phyloP scores from a whole-genome alignment of 495 filamentous ascomycete species.

The Penicillium steckii region DNA sequence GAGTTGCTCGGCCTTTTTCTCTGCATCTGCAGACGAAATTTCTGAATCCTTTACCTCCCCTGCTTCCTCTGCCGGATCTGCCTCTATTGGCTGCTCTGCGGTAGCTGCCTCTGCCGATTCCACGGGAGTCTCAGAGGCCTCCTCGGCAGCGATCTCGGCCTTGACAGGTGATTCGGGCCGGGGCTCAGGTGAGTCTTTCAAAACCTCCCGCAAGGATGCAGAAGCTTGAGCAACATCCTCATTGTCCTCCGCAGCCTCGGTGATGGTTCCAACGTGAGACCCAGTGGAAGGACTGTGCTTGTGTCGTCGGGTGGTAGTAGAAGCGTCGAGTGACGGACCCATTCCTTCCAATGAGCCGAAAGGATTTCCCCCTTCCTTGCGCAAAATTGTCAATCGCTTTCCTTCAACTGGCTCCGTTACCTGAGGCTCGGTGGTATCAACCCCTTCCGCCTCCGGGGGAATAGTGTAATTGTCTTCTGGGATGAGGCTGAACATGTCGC shows the following conservation, averaged over 20 bases:
- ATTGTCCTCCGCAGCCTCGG: slow-evolving; percentile 69
- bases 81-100: neutral
- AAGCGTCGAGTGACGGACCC: slow-evolving; percentile 47
- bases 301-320: slow-evolving; percentile 70
- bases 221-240: slow-evolving; percentile 21
- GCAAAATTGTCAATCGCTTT: slow-evolving; percentile 47
- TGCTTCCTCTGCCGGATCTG: neutral
- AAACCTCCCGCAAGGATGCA: slow-evolving; percentile 14
- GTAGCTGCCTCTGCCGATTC: neutral
- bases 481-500: slow-evolving; percentile 83
- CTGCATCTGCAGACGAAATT: slow-evolving; percentile 2
- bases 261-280: slow-evolving; percentile 68
- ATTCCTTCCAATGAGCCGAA: slow-evolving; percentile 23
- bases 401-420: slow-evolving; percentile 30
- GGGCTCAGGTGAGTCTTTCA: slow-evolving; percentile 16
- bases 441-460: slow-evolving; percentile 86
- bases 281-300: slow-evolving; percentile 74
- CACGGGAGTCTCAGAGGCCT: neutral
- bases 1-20: slow-evolving; percentile 3
- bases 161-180: slow-evolving; percentile 11
- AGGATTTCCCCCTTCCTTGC: slow-evolving; percentile 33
- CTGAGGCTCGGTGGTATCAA: slow-evolving; percentile 49
- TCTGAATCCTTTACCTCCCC: slow-evolving; percentile 4
- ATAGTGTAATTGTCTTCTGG: slow-evolving; percentile 94
- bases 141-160: slow-evolving; percentile 2